Conservation (phyloP, 73 alveolate genomes). For the Blepharisma stoltei region DNA sequence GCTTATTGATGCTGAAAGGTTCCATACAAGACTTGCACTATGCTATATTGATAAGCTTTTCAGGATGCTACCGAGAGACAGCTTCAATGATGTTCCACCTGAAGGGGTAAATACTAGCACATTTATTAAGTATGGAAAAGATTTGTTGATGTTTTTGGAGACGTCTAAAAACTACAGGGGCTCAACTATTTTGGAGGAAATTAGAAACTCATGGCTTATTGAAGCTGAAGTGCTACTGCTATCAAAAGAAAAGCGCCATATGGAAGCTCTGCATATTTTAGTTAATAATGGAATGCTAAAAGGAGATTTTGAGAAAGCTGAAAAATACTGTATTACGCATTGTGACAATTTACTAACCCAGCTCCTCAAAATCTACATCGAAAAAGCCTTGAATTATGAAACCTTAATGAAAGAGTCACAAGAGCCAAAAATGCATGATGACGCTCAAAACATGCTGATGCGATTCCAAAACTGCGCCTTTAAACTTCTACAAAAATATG, state of each 20-base stretch:
- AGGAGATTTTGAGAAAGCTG: constrained; percentile 22
- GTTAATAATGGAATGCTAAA: background rate
- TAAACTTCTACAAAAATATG: constrained; percentile 19
- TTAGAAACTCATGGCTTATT: constrained; percentile 6
- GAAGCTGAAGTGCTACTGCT: constrained; percentile 32
- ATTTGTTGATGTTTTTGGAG: background rate
- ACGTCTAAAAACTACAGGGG: background rate
- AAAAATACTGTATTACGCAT: constrained; percentile 1
- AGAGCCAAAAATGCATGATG: background rate
- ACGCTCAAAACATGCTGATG: background rate
- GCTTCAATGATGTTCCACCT: background rate
- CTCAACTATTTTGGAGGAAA: constrained; percentile 20
- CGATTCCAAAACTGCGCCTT: constrained; percentile 13
- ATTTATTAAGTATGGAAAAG: constrained; percentile 20
- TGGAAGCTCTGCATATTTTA: constrained; percentile 11
- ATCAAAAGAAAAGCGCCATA: constrained; percentile 1
- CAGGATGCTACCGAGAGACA: constrained; percentile 9
- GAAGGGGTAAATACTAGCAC: background rate
- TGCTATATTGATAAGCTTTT: constrained; percentile 8
- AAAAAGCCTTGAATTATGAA: background rate
- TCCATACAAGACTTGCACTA: constrained; percentile 24
- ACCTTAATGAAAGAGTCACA: background rate
- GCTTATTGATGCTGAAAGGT: constrained; percentile 21
- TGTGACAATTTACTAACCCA: background rate
- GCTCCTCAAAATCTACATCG: constrained; percentile 25